phyloP scores from a whole-genome alignment of 257 asterid species.

The Primulina tabacum region DNA sequence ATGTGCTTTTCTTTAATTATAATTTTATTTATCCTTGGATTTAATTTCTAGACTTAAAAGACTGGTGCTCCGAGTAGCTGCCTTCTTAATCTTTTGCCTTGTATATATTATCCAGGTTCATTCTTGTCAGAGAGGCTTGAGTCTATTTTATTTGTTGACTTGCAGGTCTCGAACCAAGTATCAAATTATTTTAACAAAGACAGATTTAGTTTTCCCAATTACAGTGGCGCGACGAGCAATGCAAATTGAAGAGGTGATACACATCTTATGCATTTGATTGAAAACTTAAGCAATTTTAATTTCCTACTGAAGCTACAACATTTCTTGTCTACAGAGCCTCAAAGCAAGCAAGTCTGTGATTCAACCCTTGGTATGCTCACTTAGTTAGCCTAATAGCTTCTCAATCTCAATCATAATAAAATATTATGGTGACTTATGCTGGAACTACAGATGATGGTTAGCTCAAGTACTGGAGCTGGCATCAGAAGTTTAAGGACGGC shows the following conservation, averaged over 20 bases:
- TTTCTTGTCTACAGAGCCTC: constrained; percentile 62
- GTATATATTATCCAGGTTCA: not conserved
- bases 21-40: too few relatives aligned
- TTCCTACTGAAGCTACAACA: constrained; percentile 10
- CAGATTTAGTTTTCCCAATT: constrained; percentile 80
- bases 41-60: not conserved
- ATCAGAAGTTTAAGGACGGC: constrained; percentile 82
- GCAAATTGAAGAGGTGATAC: constrained; percentile 88
- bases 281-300: not conserved
- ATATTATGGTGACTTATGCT: constrained; percentile 1
- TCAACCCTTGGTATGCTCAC: constrained; percentile 73
- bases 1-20: not conserved
- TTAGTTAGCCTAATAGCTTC: constrained; percentile 13
- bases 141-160: not conserved
- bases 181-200: constrained; percentile 90
- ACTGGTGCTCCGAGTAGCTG: not conserved
- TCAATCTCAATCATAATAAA: constrained; percentile 11
- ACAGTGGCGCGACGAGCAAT: constrained; percentile 95
- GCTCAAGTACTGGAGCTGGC: constrained; percentile 97
- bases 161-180: constrained; percentile 77
- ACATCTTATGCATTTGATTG: not conserved
- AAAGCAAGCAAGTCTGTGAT: constrained; percentile 73
- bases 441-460: constrained; percentile 79
- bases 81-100: not conserved
- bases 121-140: not conserved